Evolutionary conservation across 441 rosid genomes (phyloP), one percentile per base, ranked within the genome.

Genomic region (Gossypium laxum): DNA sequence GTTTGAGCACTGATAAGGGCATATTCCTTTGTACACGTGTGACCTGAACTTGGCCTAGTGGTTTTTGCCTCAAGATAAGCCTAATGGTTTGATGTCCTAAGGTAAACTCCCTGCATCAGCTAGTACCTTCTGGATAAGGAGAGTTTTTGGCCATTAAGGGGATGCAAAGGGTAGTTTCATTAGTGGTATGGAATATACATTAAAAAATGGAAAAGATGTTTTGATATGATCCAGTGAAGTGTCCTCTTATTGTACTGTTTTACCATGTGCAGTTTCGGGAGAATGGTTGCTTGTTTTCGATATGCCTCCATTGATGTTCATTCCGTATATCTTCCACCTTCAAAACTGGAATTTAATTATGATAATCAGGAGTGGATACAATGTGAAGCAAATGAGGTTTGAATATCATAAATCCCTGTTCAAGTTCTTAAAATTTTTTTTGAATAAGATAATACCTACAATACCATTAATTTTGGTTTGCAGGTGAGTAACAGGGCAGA

Each of bases 221-320:
- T 24, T 57, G 19, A 30, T 26, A 12, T 24, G 55, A 12, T 57
- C 12, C 15, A 26, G 41, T 61, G 58, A 15, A 38, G 28, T 77
- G 41, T 74, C 72, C 41, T 79, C 79, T 81, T 21, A 64, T 67
- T 17, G 18, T 72, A 68, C 21, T 66, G 69, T 73, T 18, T 52
- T 30, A 50, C 34, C 21, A 52, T 30, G 30, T 83, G 78, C 83
- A 89, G 94, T 79, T 89, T 86, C 47, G 90, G 91, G 69, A 78
- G 76, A 71, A 89, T 83, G 90, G 88, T 87, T 24, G 94, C 94
- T 72, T 89, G 94, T 83, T 89, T 89, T 76, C 87, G 88, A 43
- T 89, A 89, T 80, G 94, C 91, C 69, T 78, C 94, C 60, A 89
- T 89, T 69, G 83, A 85, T 61, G 87, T 87, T 61, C 79, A 80